These are phyloP conservation scores for Irpex sp. DNA, from an alignment of 1,284 basidiomycete species.

Conservation along the genomic window DNA sequence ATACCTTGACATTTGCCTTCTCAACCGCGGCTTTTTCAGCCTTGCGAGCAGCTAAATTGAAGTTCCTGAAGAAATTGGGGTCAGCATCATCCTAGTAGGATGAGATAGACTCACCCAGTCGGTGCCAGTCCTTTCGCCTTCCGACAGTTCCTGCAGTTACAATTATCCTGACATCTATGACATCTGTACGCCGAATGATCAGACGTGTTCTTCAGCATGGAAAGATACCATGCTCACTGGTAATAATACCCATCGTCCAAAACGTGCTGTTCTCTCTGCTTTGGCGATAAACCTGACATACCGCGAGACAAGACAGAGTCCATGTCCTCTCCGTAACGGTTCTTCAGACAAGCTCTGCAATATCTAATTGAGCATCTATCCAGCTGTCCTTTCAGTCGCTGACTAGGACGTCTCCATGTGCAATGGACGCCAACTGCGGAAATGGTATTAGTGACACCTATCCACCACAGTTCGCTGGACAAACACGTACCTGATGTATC, in stretches of 20 bases:
- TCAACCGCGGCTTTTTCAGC: constrained; percentile 30
- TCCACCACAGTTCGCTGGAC: neutral
- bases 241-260: constrained; percentile 55
- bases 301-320: constrained; percentile 49
- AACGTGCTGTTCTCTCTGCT: constrained; percentile 41
- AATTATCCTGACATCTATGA: constrained; percentile 69
- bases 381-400: constrained; percentile 34
- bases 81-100: neutral
- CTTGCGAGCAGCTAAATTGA: constrained; percentile 36
- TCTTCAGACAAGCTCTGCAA: constrained; percentile 73
- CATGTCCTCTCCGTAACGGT: constrained; percentile 66
- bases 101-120: constrained; percentile 53
- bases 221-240: constrained; percentile 48
- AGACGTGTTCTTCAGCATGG: constrained; percentile 5
- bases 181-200: constrained; percentile 52
- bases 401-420: constrained; percentile 42
- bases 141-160: constrained; percentile 73
- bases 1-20: constrained; percentile 6
- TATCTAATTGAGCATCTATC: constrained; percentile 64
- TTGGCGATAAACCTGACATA: constrained; percentile 24
- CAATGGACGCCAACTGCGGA: constrained; percentile 57
- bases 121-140: constrained; percentile 68
- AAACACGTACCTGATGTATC: constrained; percentile 52
- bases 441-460: constrained; percentile 7
- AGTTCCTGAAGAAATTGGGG: constrained; percentile 11